Conservation (phyloP, 2,329 filamentous ascomycete genomes). For the Sclerotinia borealis region DNA sequence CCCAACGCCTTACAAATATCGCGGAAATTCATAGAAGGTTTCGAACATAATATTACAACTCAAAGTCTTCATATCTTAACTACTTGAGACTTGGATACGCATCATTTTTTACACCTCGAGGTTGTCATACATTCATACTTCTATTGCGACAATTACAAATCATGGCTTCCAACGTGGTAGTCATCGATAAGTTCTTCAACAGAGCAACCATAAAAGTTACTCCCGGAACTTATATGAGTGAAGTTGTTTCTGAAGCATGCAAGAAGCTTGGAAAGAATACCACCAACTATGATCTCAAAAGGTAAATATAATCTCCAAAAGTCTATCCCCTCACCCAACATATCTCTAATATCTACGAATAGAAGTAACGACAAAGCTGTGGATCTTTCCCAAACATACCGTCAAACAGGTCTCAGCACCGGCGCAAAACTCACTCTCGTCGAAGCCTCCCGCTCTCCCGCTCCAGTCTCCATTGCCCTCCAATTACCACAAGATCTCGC, state of each 20-base stretch:
- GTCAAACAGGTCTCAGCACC: slow-evolving; percentile 72
- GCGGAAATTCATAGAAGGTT: slow-evolving; percentile 25
- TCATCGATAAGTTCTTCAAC: slow-evolving; percentile 74
- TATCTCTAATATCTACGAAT: slow-evolving; percentile 9
- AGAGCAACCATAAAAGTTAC: slow-evolving; percentile 77
- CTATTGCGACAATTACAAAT: slow-evolving; percentile 1
- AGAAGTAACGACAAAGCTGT: slow-evolving; percentile 80
- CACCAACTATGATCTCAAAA: slow-evolving; percentile 74
- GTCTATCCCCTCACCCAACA: not conserved
- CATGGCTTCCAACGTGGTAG: slow-evolving; percentile 86
- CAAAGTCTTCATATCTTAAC: not conserved
- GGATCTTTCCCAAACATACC: slow-evolving; percentile 78
- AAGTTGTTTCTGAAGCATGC: slow-evolving; percentile 84
- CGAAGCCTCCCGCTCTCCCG: slow-evolving; percentile 76
- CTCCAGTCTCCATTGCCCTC: slow-evolving; percentile 81
- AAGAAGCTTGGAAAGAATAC: slow-evolving; percentile 57
- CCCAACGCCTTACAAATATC: slow-evolving; percentile 23
- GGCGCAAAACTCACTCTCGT: slow-evolving; percentile 93
- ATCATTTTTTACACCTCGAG: not conserved
- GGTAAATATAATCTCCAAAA: slow-evolving; percentile 35
- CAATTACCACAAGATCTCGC: slow-evolving; percentile 72
- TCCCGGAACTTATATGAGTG: slow-evolving; percentile 73
- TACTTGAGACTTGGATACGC: not conserved
- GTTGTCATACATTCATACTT: not conserved
- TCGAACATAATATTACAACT: not conserved